A percentile compares a stretch with the other conserved stretches of the same genome.
phyloP scores from a whole-genome alignment of 1,284 basidiomycete genomes.

The Cryptococcus sp. region DNA sequence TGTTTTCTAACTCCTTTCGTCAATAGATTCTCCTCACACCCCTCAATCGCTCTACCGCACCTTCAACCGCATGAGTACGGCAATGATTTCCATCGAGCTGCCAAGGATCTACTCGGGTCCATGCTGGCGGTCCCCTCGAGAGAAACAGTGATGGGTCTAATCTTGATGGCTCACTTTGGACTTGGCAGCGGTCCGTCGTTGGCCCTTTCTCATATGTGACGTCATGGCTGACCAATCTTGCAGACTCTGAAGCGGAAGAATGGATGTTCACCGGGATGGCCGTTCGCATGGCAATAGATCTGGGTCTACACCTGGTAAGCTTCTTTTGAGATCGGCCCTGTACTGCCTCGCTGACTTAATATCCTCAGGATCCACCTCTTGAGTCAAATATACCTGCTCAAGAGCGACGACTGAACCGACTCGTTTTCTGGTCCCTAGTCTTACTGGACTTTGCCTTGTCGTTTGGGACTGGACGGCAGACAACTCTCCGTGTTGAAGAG shows the following conservation, averaged over 20 bases:
- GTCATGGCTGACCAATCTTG: background rate
- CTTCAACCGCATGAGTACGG: slow-evolving; percentile 36
- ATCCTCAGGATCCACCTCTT: slow-evolving; percentile 13
- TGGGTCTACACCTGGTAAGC: slow-evolving; percentile 30
- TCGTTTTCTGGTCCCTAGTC: slow-evolving; percentile 37
- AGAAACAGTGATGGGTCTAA: slow-evolving; percentile 32
- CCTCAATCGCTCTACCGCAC: slow-evolving; percentile 30
- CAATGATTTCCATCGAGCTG: slow-evolving; percentile 30
- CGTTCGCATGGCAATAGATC: slow-evolving; percentile 36
- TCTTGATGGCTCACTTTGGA: slow-evolving; percentile 30
- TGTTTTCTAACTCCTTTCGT: background rate
- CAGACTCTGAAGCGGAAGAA: slow-evolving; percentile 36
- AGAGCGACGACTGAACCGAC: slow-evolving; percentile 27
- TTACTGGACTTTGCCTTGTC: slow-evolving; percentile 32
- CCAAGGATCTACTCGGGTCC: slow-evolving; percentile 32
- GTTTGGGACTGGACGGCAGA: slow-evolving; percentile 31
- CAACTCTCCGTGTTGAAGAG: slow-evolving; percentile 32
- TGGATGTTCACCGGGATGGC: slow-evolving; percentile 40
- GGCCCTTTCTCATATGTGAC: background rate
- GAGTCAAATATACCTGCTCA: slow-evolving; percentile 20
- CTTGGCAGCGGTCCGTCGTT: slow-evolving; percentile 29
- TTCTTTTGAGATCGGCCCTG: too few species aligned
- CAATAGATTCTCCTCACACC: slow-evolving; percentile 32
- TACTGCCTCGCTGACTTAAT: background rate
- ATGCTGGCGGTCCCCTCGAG: slow-evolving; percentile 35